Evolutionary conservation across 495 filamentous ascomycete species (phyloP).

Genomic region (Hypoxylon fragiforme): DNA sequence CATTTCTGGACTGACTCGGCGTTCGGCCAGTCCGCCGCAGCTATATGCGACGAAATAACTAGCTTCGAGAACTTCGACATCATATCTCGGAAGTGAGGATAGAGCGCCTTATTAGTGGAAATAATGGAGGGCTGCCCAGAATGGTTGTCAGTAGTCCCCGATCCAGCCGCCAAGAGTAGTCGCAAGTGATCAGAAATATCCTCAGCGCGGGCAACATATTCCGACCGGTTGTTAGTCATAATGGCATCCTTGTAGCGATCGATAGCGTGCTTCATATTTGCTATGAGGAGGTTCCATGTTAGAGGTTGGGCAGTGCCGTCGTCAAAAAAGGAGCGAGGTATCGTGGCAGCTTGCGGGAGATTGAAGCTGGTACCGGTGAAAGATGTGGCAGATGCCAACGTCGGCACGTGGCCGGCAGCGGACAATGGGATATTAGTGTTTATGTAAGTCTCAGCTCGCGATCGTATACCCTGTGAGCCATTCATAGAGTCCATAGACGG

Average conservation of each 20-base stretch:
- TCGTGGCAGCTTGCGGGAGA: constrained; percentile 59
- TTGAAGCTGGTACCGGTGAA: constrained; percentile 64
- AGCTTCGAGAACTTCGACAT: constrained; percentile 99
- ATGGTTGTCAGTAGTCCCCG: constrained; percentile 96
- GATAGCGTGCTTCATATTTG: constrained; percentile 86
- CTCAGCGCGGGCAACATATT: constrained; percentile 90
- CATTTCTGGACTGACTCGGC: constrained; percentile 91
- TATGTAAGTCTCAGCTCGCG: constrained; percentile 51
- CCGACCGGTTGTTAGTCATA: constrained; percentile 74
- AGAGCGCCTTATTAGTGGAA: constrained; percentile 91
- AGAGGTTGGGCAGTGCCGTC: constrained; percentile 73
- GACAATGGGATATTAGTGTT: constrained; percentile 46
- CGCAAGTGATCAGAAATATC: constrained; percentile 97
- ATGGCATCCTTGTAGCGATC: constrained; percentile 87
- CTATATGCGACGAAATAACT: constrained; percentile 97
- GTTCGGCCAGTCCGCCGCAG: constrained; percentile 87
- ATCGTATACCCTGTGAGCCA: constrained; percentile 54
- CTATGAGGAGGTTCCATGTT: constrained; percentile 85
- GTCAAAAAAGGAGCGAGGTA: constrained; percentile 82
- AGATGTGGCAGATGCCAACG: constrained; percentile 65
- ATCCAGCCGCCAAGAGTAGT: constrained; percentile 90
- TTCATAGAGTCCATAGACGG: constrained; percentile 89
- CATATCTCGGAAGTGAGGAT: constrained; percentile 97
- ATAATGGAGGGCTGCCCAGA: constrained; percentile 99
- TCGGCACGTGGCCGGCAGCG: constrained; percentile 50